Evolutionary conservation across 148 eudicot species (phyloP).

Genomic region (Persicaria maculosa): DNA sequence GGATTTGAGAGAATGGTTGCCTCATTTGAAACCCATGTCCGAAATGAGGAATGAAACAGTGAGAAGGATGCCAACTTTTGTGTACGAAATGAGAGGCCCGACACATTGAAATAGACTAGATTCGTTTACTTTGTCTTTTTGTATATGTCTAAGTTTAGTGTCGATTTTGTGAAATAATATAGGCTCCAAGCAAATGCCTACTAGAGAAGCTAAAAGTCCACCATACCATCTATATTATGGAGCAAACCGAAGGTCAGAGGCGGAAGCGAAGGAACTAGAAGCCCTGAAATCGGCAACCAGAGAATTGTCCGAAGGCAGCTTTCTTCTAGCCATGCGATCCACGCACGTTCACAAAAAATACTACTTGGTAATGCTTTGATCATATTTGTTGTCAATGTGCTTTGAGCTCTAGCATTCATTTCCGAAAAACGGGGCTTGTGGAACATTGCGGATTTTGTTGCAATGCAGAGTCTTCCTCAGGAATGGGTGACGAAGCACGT

Average conservation of each 20-base stretch:
- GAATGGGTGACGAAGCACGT: constrained; percentile 23
- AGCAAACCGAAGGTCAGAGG: constrained; percentile 31
- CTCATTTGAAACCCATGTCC: too few species aligned
- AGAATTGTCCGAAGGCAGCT: constrained; percentile 17
- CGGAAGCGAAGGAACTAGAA: constrained; percentile 22
- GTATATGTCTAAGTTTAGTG: background rate
- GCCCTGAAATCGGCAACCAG: constrained; percentile 23
- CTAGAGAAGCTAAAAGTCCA: background rate
- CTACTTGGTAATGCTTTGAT: constrained; percentile 24
- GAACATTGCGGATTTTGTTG: background rate
- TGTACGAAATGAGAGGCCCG: too few species aligned
- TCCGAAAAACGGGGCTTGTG: background rate
- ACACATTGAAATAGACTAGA: too few species aligned
- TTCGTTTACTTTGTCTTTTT: background rate
- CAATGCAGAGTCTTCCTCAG: constrained; percentile 31
- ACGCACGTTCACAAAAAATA: constrained; percentile 30
- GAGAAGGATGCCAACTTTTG: too few species aligned
- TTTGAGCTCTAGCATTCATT: background rate
- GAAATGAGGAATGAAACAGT: too few species aligned
- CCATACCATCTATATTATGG: constrained; percentile 1
- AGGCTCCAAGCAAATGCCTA: background rate
- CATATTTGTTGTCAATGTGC: background rate
- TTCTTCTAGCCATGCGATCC: constrained; percentile 25
- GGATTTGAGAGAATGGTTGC: too few species aligned
- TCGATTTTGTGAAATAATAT: background rate